Evolutionary conservation across 495 filamentous ascomycete genomes (phyloP).

Genomic region (Xylaria castorea): DNA sequence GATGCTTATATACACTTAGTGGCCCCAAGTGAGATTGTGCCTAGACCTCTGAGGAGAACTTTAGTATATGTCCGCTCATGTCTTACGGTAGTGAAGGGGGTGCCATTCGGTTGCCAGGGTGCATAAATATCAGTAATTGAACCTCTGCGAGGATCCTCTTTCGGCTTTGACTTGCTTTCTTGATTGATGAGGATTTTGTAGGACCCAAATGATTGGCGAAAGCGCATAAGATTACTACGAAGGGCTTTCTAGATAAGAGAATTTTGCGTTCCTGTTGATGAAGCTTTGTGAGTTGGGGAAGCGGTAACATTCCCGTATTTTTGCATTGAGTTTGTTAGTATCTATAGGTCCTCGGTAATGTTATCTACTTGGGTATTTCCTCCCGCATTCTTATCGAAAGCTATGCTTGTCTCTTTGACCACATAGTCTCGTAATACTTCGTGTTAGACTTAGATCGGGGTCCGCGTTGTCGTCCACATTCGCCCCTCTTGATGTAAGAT

Average conservation of each 20-base stretch:
- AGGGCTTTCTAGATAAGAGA: neutral
- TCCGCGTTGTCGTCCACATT: neutral
- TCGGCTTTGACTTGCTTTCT: neutral
- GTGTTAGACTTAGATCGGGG: neutral
- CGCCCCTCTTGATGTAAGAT: neutral
- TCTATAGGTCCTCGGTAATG: neutral
- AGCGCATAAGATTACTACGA: neutral
- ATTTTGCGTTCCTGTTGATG: neutral
- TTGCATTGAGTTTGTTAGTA: neutral
- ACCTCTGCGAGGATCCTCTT: neutral
- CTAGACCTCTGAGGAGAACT: neutral
- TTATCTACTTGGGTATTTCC: neutral
- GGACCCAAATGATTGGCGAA: neutral
- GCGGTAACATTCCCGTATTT: neutral
- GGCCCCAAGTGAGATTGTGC: neutral
- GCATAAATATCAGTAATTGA: neutral
- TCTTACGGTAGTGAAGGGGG: neutral
- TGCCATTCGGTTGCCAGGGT: neutral
- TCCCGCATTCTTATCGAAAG: neutral
- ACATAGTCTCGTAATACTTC: neutral
- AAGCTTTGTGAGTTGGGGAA: neutral
- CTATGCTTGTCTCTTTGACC: neutral
- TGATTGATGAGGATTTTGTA: neutral
- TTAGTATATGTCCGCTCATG: neutral
- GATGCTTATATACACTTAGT: neutral